phyloP scores from a whole-genome alignment of 257 asterid genomes.

The Gardenia jasminoides region DNA sequence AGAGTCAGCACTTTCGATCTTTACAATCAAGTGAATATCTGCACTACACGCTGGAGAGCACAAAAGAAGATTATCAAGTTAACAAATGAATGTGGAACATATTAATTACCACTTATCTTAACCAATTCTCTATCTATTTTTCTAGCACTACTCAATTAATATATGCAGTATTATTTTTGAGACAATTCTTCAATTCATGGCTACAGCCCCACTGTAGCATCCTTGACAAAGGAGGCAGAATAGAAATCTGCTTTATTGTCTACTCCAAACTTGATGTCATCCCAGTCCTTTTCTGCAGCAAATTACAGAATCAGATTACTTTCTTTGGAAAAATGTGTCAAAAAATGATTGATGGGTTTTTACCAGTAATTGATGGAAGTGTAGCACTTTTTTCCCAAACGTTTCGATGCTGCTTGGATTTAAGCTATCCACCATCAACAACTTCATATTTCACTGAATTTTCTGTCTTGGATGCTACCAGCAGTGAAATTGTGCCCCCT shows the following conservation, averaged over 20 bases:
- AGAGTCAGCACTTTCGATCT: slow-evolving; percentile 98
- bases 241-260: slow-evolving; percentile 90
- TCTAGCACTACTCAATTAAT: not conserved
- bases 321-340: slow-evolving; percentile 7
- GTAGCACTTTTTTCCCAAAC: slow-evolving; percentile 98
- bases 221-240: slow-evolving; percentile 96
- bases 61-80: slow-evolving; percentile 9
- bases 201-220: slow-evolving; percentile 98
- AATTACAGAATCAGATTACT: slow-evolving; percentile 23
- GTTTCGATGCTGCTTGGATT: slow-evolving; percentile 92
- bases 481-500: slow-evolving; percentile 97
- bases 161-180: slow-evolving; percentile 49
- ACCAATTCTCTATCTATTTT: not conserved
- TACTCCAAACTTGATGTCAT: slow-evolving; percentile 94
- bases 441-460: slow-evolving; percentile 91
- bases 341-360: slow-evolving; percentile 25
- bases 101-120: not conserved
- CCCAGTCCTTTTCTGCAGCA: slow-evolving; percentile 94
- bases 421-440: slow-evolving; percentile 94
- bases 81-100: not conserved
- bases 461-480: slow-evolving; percentile 71
- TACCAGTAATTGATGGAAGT: slow-evolving; percentile 93
- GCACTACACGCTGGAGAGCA: slow-evolving; percentile 57
- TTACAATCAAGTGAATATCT: slow-evolving; percentile 87
- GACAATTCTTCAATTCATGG: slow-evolving; percentile 87